Conservation (phyloP, 2,329 filamentous ascomycete genomes). For the Nothopassalora personata region DNA sequence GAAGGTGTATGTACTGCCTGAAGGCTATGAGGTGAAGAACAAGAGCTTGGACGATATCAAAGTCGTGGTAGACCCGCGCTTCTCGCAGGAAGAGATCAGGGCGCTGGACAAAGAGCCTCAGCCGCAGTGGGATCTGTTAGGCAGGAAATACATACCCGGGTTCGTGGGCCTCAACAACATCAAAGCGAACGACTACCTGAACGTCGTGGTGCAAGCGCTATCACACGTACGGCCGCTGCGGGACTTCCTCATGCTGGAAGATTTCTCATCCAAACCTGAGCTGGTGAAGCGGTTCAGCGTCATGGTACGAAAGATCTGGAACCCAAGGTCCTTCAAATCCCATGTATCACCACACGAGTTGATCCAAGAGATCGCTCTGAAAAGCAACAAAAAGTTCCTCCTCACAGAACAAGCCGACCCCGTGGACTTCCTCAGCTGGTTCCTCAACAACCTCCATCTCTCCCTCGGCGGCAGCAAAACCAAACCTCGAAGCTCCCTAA, state of each 20-base stretch:
- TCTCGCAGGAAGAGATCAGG: slow-evolving; percentile 72
- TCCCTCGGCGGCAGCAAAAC: slow-evolving; percentile 85
- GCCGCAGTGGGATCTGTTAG: slow-evolving; percentile 69
- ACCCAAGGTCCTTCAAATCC: slow-evolving; percentile 88
- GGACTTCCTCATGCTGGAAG: slow-evolving; percentile 86
- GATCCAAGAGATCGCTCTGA: slow-evolving; percentile 85
- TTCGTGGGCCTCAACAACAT: slow-evolving; percentile 99
- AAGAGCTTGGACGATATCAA: slow-evolving; percentile 97
- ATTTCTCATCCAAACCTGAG: slow-evolving; percentile 69
- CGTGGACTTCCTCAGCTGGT: slow-evolving; percentile 95
- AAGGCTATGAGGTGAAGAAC: slow-evolving; percentile 94
- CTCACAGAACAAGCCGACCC: slow-evolving; percentile 89
- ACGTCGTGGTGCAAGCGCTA: slow-evolving; percentile 86
- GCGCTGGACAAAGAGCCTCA: slow-evolving; percentile 63
- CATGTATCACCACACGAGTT: slow-evolving; percentile 97
- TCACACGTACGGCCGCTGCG: slow-evolving; percentile 84
- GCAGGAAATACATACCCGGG: slow-evolving; percentile 83
- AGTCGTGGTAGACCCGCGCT: slow-evolving; percentile 88
- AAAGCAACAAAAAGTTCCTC: slow-evolving; percentile 87
- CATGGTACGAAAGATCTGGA: slow-evolving; percentile 95
- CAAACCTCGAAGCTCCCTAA: slow-evolving; percentile 75
- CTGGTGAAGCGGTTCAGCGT: slow-evolving; percentile 83
- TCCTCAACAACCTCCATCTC: slow-evolving; percentile 90
- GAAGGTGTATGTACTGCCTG: slow-evolving; percentile 84
- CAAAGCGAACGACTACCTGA: slow-evolving; percentile 98